Evolutionary conservation across 768 basidiomycete species (phyloP).

Genomic region (Serendipita sp.): DNA sequence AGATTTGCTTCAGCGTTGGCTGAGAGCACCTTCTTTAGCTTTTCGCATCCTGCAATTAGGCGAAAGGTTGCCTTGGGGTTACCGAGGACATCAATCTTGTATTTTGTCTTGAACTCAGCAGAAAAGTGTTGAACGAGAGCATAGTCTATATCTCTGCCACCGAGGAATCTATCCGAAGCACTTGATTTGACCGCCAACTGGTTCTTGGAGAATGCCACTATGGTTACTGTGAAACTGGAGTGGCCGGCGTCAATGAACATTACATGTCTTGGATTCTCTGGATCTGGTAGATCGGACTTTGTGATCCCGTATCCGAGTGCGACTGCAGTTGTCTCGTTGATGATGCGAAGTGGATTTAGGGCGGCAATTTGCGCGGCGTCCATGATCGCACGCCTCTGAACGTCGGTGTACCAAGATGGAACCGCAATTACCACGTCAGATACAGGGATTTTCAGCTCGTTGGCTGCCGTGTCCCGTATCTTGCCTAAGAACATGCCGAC

Average conservation of each 20-base stretch:
- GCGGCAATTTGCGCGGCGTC: constrained; percentile 83
- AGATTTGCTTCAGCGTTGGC: constrained; percentile 81
- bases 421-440: constrained; percentile 91
- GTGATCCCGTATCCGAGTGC: constrained; percentile 99
- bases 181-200: constrained; percentile 74
- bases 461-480: constrained; percentile 69
- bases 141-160: constrained; percentile 91
- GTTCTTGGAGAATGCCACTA: constrained; percentile 90
- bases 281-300: constrained; percentile 84
- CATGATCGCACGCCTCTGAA: constrained; percentile 76
- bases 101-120: constrained; percentile 84
- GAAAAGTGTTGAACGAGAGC: constrained; percentile 82
- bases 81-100: constrained; percentile 89
- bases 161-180: constrained; percentile 85
- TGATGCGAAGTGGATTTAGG: constrained; percentile 80
- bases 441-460: constrained; percentile 73
- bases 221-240: constrained; percentile 69
- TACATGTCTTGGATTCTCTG: constrained; percentile 69
- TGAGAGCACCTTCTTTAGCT: constrained; percentile 89
- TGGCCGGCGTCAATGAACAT: constrained; percentile 94
- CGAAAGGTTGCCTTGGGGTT: constrained; percentile 85
- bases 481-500: constrained; percentile 83
- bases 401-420: constrained; percentile 92
- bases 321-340: constrained; percentile 92
- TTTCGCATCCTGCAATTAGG: constrained; percentile 73